A percentile compares a stretch with the other conserved stretches of the same genome.
These are phyloP conservation scores for Blastomyces percursus DNA, from an alignment of 2,329 filamentous ascomycete species.

Conservation along the genomic window DNA sequence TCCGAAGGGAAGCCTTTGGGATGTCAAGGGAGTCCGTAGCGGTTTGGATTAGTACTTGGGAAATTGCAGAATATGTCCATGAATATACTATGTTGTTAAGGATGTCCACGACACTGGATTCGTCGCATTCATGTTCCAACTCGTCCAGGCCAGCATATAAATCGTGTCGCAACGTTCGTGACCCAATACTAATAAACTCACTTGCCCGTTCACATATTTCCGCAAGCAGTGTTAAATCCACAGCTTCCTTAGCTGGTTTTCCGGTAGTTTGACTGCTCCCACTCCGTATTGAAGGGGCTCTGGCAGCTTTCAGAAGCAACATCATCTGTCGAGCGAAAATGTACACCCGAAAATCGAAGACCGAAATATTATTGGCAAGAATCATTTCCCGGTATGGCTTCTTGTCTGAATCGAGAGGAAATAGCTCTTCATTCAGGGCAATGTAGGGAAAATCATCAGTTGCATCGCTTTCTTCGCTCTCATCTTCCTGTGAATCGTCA, in stretches of 20 bases:
- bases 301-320: conserved; percentile 71
- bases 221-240: conserved; percentile 69
- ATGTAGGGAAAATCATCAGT: conserved; percentile 13
- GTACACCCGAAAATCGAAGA: conserved; percentile 92
- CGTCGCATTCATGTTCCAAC: conserved; percentile 25
- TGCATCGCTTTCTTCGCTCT: conserved; percentile 27
- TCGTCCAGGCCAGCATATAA: conserved; percentile 51
- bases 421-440: conserved; percentile 24
- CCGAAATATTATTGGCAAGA: conserved; percentile 83
- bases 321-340: conserved; percentile 83
- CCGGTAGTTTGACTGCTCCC: conserved; percentile 29
- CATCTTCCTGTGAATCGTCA: conserved; percentile 19
- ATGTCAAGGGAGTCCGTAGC: conserved; percentile 27
- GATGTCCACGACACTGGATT: conserved; percentile 19
- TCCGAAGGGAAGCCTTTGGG: conserved; percentile 28
- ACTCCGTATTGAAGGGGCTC: conserved; percentile 36
- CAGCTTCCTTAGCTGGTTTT: conserved; percentile 49
- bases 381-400: conserved; percentile 90
- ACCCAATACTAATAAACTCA: conserved; percentile 71
- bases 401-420: conserved; percentile 43
- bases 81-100: conserved; percentile 39
- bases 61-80: conserved; percentile 36
- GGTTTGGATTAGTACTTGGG: conserved; percentile 35
- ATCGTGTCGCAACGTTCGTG: conserved; percentile 69
- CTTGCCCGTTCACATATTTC: conserved; percentile 75